Percentiles rank a stretch among this genome's conserved stretches.
Evolutionary conservation across 2,329 filamentous ascomycete genomes (phyloP).

Genomic region (Coleophoma cylindrospora): DNA sequence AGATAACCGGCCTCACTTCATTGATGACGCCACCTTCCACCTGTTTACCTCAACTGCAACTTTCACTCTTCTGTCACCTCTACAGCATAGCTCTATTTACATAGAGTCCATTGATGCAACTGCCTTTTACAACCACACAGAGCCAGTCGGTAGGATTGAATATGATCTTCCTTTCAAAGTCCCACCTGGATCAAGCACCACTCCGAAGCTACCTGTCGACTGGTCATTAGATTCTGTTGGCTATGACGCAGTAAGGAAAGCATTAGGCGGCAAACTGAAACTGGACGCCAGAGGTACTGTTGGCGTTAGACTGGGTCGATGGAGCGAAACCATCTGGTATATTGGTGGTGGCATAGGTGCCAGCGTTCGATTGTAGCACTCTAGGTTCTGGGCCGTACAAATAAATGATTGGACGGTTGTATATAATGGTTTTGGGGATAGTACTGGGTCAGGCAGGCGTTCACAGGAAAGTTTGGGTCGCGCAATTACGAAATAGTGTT

Average conservation of each 20-base stretch:
- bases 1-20: conserved; percentile 58
- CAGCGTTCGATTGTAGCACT: conserved; percentile 44
- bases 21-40: conserved; percentile 82
- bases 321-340: conserved; percentile 69
- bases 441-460: no score
- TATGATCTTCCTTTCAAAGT: conserved; percentile 72
- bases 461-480: no score
- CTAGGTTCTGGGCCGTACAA: no score
- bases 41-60: conserved; percentile 80
- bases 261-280: conserved; percentile 74
- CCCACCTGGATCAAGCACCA: conserved; percentile 66
- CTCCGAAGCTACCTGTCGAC: conserved; percentile 75
- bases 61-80: conserved; percentile 77
- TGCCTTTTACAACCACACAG: conserved; percentile 76
- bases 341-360: conserved; percentile 66
- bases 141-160: conserved; percentile 71
- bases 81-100: conserved; percentile 66
- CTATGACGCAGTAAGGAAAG: conserved; percentile 74
- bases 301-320: conserved; percentile 68
- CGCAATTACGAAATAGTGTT: background rate
- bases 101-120: conserved; percentile 79
- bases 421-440: no score
- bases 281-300: conserved; percentile 76
- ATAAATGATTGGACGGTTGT: no score
- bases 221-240: conserved; percentile 76